Conservation (phyloP, 768 basidiomycete species). For the Rhodotorula sphaerocarpa region DNA sequence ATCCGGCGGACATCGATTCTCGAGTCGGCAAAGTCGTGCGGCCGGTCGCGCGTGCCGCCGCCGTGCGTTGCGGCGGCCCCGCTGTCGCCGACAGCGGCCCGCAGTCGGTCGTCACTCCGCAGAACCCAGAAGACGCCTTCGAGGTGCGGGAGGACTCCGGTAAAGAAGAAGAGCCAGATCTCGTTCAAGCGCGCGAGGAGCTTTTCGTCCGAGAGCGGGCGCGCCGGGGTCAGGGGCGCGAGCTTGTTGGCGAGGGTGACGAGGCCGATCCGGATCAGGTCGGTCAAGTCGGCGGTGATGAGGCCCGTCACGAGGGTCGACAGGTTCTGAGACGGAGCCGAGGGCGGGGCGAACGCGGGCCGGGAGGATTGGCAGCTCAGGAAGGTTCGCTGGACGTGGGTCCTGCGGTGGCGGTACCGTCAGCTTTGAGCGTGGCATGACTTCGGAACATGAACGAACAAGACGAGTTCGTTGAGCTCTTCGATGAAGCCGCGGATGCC, state of each 20-base stretch:
- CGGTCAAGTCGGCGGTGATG: conserved; percentile 33
- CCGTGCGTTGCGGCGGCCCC: background rate
- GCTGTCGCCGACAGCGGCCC: conserved; percentile 13
- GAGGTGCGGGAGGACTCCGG: conserved; percentile 39
- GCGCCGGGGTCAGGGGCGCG: background rate
- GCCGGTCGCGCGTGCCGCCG: too few relatives aligned
- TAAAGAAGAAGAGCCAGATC: conserved; percentile 41
- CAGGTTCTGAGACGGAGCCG: conserved; percentile 11
- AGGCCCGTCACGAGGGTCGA: conserved; percentile 28
- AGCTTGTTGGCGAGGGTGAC: conserved; percentile 36
- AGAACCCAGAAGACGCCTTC: conserved; percentile 41
- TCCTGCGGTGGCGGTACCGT: conserved; percentile 2
- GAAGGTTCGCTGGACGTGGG: conserved; percentile 36
- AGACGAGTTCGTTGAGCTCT: conserved; percentile 33
- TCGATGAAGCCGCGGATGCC: conserved; percentile 38
- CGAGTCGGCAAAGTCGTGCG: conserved; percentile 4
- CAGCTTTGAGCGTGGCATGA: background rate
- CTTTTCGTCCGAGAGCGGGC: conserved; percentile 16
- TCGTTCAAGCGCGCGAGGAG: conserved; percentile 38
- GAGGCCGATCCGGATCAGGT: conserved; percentile 35
- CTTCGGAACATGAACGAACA: background rate
- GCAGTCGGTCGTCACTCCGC: conserved; percentile 29
- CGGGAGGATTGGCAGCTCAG: background rate
- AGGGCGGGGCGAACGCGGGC: background rate
- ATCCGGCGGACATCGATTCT: conserved; percentile 36